Percentiles rank a stretch among this genome's conserved stretches.
These are phyloP conservation scores for Cyanodermella asteris DNA, from an alignment of 2,329 filamentous ascomycete genomes.

Conservation along the genomic window DNA sequence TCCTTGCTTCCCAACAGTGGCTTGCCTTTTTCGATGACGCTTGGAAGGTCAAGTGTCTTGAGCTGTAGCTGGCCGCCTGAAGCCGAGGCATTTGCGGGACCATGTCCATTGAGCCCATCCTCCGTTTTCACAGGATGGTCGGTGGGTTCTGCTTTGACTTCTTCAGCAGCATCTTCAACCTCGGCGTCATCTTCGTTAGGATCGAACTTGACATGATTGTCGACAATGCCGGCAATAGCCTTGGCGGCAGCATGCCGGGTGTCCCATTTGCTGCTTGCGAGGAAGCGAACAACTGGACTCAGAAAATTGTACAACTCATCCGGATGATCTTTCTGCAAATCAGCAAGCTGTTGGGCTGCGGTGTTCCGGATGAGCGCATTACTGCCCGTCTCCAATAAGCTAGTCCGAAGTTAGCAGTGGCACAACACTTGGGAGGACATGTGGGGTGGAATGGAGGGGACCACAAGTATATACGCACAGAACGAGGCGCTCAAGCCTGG, in stretches of 20 bases:
- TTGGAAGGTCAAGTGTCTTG: slow-evolving; percentile 51
- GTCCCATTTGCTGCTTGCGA: slow-evolving; percentile 91
- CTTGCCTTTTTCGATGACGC: slow-evolving; percentile 64
- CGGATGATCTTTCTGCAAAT: slow-evolving; percentile 94
- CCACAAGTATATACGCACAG: slow-evolving; percentile 49
- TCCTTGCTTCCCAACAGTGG: slow-evolving; percentile 64
- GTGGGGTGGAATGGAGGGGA: no score
- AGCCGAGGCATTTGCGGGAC: slow-evolving; percentile 15
- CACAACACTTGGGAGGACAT: not conserved
- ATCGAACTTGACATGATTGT: slow-evolving; percentile 70
- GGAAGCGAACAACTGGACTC: slow-evolving; percentile 81
- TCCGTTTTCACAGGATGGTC: slow-evolving; percentile 23
- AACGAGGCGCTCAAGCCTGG: slow-evolving; percentile 63
- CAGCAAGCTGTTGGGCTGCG: slow-evolving; percentile 85
- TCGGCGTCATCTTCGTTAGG: slow-evolving; percentile 59
- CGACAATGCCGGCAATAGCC: slow-evolving; percentile 81
- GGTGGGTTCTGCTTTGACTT: slow-evolving; percentile 22
- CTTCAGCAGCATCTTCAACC: slow-evolving; percentile 27
- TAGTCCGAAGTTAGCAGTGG: slow-evolving; percentile 21
- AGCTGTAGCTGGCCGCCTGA: slow-evolving; percentile 51
- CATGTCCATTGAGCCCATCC: slow-evolving; percentile 17
- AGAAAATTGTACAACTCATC: slow-evolving; percentile 94
- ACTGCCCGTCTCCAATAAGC: slow-evolving; percentile 90
- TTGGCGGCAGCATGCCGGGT: slow-evolving; percentile 83
- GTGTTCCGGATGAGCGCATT: slow-evolving; percentile 91